Conservation (phyloP, 2,329 filamentous ascomycete species). For the Aspergillus glaucus region DNA sequence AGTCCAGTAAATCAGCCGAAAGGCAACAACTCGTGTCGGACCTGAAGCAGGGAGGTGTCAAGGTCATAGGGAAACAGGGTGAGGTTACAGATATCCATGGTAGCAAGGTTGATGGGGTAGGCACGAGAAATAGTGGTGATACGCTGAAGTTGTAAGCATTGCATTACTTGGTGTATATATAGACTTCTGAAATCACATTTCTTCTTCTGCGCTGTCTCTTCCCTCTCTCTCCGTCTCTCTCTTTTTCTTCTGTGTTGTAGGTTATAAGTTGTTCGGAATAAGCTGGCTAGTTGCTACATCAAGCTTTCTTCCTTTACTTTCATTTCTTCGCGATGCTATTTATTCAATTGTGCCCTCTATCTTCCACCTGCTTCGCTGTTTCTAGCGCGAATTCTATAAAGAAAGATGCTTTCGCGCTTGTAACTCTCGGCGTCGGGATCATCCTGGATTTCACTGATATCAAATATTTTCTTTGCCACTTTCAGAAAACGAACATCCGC, state of each 20-base stretch:
- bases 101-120: constrained; percentile 55
- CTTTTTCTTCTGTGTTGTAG: not conserved
- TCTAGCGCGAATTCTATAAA: constrained; percentile 31
- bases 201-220: not conserved
- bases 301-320: no score
- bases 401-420: constrained; percentile 34
- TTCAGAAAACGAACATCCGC: constrained; percentile 73
- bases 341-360: not conserved
- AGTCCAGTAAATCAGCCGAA: constrained; percentile 37
- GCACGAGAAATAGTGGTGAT: constrained; percentile 21
- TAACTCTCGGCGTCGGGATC: constrained; percentile 36
- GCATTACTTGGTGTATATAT: not conserved
- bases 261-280: no score
- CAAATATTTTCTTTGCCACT: constrained; percentile 61
- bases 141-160: constrained; percentile 29
- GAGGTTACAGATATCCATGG: constrained; percentile 79
- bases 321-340: not conserved
- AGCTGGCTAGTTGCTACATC: no score
- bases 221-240: not conserved
- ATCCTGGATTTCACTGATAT: constrained; percentile 57
- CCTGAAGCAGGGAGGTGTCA: constrained; percentile 79
- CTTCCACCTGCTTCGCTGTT: constrained; percentile 4
- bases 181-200: not conserved
- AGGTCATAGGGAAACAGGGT: constrained; percentile 85
- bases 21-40: constrained; percentile 56